Base-by-base conservation (phyloP, 176 grass and related monocot species). In the Raddia guianensis region DNA sequence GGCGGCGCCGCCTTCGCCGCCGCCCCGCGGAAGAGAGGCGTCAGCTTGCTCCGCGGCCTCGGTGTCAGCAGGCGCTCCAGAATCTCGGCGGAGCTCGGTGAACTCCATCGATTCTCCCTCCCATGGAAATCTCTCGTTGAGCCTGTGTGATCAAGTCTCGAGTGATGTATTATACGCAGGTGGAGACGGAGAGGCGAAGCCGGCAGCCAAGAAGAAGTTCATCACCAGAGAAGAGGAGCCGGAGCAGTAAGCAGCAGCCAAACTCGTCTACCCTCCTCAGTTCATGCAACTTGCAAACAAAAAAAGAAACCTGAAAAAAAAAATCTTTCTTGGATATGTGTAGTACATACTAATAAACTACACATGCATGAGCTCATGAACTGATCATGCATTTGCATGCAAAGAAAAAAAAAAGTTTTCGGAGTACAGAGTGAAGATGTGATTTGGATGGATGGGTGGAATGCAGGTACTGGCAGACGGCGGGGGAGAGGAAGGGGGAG, bases 181-280 rank as follows among this genome's bases (percentile, higher is more conserved):
- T 53, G 92, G 90, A 69, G 90, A 95, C 62, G 92, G 84, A 13
- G 96, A 93, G 70, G 18, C 76, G 13, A 93, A 98, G 66, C 79
- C 87, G 72, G 86, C n/a, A 71, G 88, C 42, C 18, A 91, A 95
- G 88, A 94, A 88, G 79, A 98, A 98, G 80, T 98, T 98, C 82
- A 95, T 98, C 81, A 98, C 90, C 66, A 91, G 58, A 85, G 92
- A 98, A 82, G 84, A 98, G 82, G 92, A 98, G 55, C 95, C 95
- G 15, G 92, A 95, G 9, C 92, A 98, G 90, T 95, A 89, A 89
- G 73, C 32, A 84, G 73, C 32, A 82, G 42, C 1, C 2, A 49
- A 45, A 6, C 47, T 59, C 37, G 37, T 3, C n/a, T 15, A 4
- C 47, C 50, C 68, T 50, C 19, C 68, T 27, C 19, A 61, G 58